A percentile compares a stretch with the other conserved stretches of the same genome.
Conservation (phyloP, 768 basidiomycete genomes). For the Macrocybe gigantea region DNA sequence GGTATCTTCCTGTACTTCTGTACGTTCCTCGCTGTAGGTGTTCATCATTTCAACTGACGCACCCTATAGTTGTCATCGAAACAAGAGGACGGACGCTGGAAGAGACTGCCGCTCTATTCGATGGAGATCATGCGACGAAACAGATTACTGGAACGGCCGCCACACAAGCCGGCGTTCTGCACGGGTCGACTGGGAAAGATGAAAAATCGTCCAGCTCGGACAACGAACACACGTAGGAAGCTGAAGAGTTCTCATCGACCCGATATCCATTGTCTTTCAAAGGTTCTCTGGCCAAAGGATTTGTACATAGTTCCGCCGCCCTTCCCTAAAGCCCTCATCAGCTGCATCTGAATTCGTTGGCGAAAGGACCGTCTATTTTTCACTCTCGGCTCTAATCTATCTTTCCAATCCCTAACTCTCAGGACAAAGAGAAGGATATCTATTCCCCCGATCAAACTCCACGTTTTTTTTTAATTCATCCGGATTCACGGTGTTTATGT, state of each 20-base stretch:
- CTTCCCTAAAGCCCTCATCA: too few relatives aligned
- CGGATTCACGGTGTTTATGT: too few relatives aligned
- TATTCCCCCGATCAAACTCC: too few relatives aligned
- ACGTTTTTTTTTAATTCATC: too few relatives aligned
- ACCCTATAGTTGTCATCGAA: constrained; percentile 46
- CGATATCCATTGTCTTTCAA: too few relatives aligned
- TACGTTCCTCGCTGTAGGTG: constrained; percentile 12
- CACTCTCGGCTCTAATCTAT: too few relatives aligned
- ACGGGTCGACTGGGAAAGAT: constrained; percentile 15
- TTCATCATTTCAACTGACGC: not conserved
- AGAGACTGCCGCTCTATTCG: constrained; percentile 79
- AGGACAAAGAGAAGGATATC: too few relatives aligned
- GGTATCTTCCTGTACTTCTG: constrained; percentile 59
- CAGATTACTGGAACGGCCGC: constrained; percentile 25
- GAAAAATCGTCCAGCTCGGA: constrained; percentile 31
- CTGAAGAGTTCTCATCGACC: constrained; percentile 7
- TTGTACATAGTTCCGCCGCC: not conserved
- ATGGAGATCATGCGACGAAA: constrained; percentile 50
- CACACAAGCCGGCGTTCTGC: constrained; percentile 16
- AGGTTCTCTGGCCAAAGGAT: not conserved
- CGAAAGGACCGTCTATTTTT: too few relatives aligned
- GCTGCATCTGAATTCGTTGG: too few relatives aligned
- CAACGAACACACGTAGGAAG: constrained; percentile 19
- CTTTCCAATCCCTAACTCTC: too few relatives aligned
- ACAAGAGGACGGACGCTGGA: constrained; percentile 71